Evolutionary conservation across 2,329 filamentous ascomycete genomes (phyloP).

Genomic region (Macrophomina phaseolina): DNA sequence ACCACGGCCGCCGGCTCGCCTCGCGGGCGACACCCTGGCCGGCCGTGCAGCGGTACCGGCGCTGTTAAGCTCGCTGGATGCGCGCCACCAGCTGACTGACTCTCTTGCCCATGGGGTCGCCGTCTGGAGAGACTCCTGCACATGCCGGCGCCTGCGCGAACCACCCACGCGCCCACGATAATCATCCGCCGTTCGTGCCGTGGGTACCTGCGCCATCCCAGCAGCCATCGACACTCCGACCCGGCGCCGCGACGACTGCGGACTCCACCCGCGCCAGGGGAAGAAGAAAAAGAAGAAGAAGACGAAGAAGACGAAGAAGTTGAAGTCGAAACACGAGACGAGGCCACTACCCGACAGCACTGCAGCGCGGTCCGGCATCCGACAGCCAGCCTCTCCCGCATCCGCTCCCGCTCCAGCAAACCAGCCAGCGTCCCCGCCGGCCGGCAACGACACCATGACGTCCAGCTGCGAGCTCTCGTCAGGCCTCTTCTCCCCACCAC

Average conservation of each 20-base stretch:
- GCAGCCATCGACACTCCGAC: neutral
- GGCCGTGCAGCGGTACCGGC: constrained; percentile 16
- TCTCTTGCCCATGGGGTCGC: neutral
- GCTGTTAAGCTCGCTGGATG: constrained; percentile 3
- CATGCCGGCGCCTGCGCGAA: neutral
- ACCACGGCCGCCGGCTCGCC: constrained; percentile 13
- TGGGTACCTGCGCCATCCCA: constrained; percentile 20
- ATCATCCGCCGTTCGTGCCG: neutral
- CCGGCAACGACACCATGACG: constrained; percentile 11
- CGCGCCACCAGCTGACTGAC: constrained; percentile 9
- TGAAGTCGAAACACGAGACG: no score
- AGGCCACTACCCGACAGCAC: constrained; percentile 11
- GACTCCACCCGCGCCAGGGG: neutral
- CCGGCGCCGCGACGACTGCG: neutral
- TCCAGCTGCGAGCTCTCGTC: neutral
- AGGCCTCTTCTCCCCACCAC: neutral
- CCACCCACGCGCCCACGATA: constrained; percentile 2
- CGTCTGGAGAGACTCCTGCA: neutral
- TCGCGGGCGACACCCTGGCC: neutral
- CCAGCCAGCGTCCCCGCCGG: neutral
- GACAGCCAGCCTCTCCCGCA: constrained; percentile 3
- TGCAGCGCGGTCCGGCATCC: neutral
- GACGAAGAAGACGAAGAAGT: neutral
- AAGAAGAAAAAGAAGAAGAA: neutral
- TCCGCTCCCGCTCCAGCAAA: constrained; percentile 1